A percentile compares a stretch with the other conserved stretches of the same genome.
These are phyloP conservation scores for Sclerotinia borealis DNA, from an alignment of 2,329 filamentous ascomycete genomes.

Conservation along the genomic window DNA sequence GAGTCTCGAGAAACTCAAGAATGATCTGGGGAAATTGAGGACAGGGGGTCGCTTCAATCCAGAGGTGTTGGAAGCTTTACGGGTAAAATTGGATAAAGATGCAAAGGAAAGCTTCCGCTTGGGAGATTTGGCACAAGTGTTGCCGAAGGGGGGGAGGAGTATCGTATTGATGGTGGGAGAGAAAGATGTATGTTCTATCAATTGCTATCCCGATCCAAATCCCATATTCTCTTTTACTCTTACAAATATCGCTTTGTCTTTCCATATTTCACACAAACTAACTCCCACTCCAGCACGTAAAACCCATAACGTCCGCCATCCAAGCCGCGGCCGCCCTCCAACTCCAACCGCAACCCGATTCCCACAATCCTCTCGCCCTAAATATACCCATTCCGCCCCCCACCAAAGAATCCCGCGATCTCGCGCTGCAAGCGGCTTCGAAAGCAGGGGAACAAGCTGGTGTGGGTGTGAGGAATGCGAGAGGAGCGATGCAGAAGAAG, in stretches of 20 bases:
- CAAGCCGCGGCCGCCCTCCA: conserved; percentile 42
- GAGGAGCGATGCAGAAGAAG: conserved; percentile 34
- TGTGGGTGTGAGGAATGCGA: conserved; percentile 28
- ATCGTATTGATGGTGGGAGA: conserved; percentile 59
- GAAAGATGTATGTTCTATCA: conserved; percentile 45
- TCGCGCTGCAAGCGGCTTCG: conserved; percentile 28
- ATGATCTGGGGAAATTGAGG: conserved; percentile 55
- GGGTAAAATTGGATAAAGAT: conserved; percentile 51
- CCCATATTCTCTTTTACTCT: not conserved
- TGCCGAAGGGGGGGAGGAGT: conserved; percentile 55
- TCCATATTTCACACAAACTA: not conserved
- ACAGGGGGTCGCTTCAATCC: conserved; percentile 58
- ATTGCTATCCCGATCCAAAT: not conserved
- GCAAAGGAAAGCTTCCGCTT: conserved; percentile 47
- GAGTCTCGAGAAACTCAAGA: conserved; percentile 50
- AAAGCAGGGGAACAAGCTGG: conserved; percentile 32
- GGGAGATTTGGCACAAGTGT: conserved; percentile 59
- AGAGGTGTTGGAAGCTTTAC: conserved; percentile 52
- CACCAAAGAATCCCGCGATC: conserved; percentile 47
- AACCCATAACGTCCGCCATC: conserved; percentile 48
- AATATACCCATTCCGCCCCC: conserved; percentile 51
- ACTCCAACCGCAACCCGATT: conserved; percentile 43
- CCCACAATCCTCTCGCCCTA: conserved; percentile 44
- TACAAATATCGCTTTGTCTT: too few relatives aligned
- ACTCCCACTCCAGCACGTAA: conserved; percentile 41